Base-by-base conservation (phyloP, 805 yeast species). In the Yamadazyma olivae region DNA sequence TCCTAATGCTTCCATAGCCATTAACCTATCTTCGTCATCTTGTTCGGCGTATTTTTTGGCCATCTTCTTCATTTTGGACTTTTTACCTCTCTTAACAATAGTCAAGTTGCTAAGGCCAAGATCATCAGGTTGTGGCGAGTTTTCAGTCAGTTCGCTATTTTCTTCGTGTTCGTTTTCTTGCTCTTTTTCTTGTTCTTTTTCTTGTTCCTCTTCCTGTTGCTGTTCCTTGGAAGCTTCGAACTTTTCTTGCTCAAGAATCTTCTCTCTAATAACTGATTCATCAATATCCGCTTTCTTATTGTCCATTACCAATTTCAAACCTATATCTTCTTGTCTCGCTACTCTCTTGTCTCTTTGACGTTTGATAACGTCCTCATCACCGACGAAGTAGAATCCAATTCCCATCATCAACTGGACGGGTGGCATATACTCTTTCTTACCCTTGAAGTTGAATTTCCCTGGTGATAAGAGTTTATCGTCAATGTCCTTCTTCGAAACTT, bases 351-450 rank as follows among this genome's bases (percentile, higher is more conserved):
- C 50, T 6, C 51, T 53, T 20, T 59, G 51, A 26, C 46, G 55
- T 17, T 48, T 43, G 2, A 78, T 67, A 2, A 71, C 70, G 21
- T 75, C 82, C 33, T 74, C 79, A 40, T 83, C 83, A 1, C 78
- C 67, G 39, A 81, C 63, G 84, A 95, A 87, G 39, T 86, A 51
- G 35, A 93, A 71, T 0, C 85, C 96, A 48, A 90, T 70, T 0
- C 99, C 99, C 93, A 93, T 83, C 1, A 81, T 88, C 50, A 90
- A 57, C 47, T 82, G 95, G n/a, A 82, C 72, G 3, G 96, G 87
- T 0, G 90, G 87, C 46, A 90, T 63, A 45, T 65, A 74, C 14
- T 70, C 72, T 50, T 79, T 81, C 32, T 70, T 70, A 18, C 75
- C 75, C 29, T 75, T 67, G 34, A 75, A 65, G 34, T 71, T 71